Evolutionary conservation across 129 eudicot genomes (phyloP).

Genomic region (Arctium minus): DNA sequence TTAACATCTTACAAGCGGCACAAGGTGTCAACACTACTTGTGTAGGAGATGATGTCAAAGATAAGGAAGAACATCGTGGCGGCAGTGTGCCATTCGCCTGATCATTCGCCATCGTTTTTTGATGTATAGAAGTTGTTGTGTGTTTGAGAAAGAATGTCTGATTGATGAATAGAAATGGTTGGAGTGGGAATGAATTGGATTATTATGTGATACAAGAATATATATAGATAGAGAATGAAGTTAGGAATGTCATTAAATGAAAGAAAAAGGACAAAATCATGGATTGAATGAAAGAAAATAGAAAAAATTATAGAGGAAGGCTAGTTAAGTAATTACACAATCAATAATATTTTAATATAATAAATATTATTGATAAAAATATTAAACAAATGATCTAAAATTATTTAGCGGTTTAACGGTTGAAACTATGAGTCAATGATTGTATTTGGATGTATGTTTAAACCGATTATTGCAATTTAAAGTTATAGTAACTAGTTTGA

Average conservation of each 20-base stretch:
- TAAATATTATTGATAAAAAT: not conserved
- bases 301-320: not conserved
- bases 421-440: too few relatives aligned
- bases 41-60: conserved; percentile 1
- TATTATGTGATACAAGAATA: not conserved
- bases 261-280: not conserved
- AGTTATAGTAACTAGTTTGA: too few relatives aligned
- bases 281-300: not conserved
- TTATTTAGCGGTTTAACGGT: too few relatives aligned
- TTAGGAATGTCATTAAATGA: not conserved
- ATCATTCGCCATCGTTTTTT: not conserved
- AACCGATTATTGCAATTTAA: too few relatives aligned
- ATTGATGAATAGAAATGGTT: not conserved
- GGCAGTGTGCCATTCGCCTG: not conserved
- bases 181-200: not conserved
- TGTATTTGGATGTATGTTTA: too few relatives aligned
- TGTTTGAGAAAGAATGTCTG: not conserved
- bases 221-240: conserved; percentile 9
- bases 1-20: conserved; percentile 67
- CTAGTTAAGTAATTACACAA: not conserved
- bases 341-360: too few relatives aligned
- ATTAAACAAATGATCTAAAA: not conserved
- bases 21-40: conserved; percentile 42
- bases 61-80: conserved; percentile 13
- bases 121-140: not conserved